A percentile compares a stretch with the other conserved stretches of the same genome.
Evolutionary conservation across 192 early-diverging fungal species (phyloP).

Genomic region (Coemansia sp.): DNA sequence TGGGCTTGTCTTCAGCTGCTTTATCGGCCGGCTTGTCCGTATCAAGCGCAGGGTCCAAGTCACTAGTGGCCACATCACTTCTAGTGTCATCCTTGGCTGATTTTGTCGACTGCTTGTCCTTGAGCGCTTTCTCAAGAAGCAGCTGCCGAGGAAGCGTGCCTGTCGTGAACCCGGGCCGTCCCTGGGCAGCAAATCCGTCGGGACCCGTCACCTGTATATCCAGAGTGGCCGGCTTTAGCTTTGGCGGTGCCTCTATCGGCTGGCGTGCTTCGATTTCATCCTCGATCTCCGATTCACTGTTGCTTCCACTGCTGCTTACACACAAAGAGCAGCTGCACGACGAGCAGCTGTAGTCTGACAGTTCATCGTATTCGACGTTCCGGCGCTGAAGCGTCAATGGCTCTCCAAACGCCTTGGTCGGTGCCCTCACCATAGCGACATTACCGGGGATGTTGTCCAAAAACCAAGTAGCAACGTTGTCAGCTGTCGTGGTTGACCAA

Average conservation of each 20-base stretch:
- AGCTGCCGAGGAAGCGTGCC: slow-evolving; percentile 27
- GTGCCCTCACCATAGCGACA: slow-evolving; percentile 35
- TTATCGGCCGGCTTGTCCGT: neutral
- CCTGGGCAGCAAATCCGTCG: neutral
- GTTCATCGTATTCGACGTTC: slow-evolving; percentile 17
- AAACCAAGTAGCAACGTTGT: slow-evolving; percentile 51
- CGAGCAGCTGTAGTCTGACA: slow-evolving; percentile 29
- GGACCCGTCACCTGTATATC: too few species aligned
- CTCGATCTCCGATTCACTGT: neutral
- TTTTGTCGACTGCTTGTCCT: neutral
- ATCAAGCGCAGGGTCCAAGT: too few species aligned
- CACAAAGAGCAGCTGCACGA: slow-evolving; percentile 42
- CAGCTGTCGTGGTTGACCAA: slow-evolving; percentile 35
- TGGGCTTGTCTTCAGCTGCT: neutral
- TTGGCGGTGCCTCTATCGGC: neutral
- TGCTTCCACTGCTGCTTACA: slow-evolving; percentile 9
- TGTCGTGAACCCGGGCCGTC: neutral
- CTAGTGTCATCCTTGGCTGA: neutral
- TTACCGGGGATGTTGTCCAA: slow-evolving; percentile 50
- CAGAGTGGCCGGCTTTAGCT: neutral
- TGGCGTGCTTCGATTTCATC: neutral
- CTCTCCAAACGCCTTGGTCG: slow-evolving; percentile 28
- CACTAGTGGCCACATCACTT: too few species aligned
- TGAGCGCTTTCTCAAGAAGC: slow-evolving; percentile 11
- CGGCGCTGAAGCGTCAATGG: slow-evolving; percentile 17